phyloP scores from a whole-genome alignment of 306 rosid species.

The Glycine latifolia region DNA sequence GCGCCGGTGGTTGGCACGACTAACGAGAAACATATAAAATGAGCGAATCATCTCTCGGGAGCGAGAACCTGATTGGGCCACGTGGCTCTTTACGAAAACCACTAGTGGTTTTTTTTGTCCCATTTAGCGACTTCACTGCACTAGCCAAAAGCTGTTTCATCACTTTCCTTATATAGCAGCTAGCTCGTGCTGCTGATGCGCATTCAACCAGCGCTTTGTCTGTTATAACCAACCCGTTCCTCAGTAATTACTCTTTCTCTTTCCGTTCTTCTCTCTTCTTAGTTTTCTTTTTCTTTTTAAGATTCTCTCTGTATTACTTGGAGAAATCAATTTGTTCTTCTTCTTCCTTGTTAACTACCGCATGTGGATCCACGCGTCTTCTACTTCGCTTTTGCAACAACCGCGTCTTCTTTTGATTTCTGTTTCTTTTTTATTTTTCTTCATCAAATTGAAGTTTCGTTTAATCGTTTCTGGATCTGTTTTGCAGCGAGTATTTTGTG shows the following conservation, averaged over 20 bases:
- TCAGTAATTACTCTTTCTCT: conserved; percentile 49
- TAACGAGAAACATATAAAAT: conserved; percentile 1
- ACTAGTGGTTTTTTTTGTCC: conserved; percentile 39
- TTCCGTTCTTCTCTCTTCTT: not conserved
- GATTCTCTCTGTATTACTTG: conserved; percentile 44
- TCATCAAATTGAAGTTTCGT: conserved; percentile 5
- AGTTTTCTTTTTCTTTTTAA: not conserved
- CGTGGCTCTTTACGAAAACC: conserved; percentile 50
- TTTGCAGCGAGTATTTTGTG: conserved; percentile 33
- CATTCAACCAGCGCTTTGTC: conserved; percentile 59
- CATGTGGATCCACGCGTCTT: conserved; percentile 29
- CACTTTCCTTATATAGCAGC: conserved; percentile 85
- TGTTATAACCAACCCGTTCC: conserved; percentile 53
- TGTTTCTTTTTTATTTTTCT: not conserved
- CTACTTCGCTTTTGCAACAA: not conserved
- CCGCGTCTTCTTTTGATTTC: not conserved
- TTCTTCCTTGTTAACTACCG: not conserved
- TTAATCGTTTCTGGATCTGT: conserved; percentile 22
- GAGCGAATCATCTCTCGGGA: not conserved
- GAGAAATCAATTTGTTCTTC: conserved; percentile 45
- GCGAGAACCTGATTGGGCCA: conserved; percentile 59
- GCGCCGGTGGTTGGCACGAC: conserved; percentile 47
- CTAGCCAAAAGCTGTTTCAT: conserved; percentile 43
- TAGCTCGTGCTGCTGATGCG: conserved; percentile 50
- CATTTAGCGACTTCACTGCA: conserved; percentile 46